Evolutionary conservation across 768 basidiomycete genomes (phyloP), one percentile per base, ranked within the genome.

Genomic region (Amanita inopinata): DNA sequence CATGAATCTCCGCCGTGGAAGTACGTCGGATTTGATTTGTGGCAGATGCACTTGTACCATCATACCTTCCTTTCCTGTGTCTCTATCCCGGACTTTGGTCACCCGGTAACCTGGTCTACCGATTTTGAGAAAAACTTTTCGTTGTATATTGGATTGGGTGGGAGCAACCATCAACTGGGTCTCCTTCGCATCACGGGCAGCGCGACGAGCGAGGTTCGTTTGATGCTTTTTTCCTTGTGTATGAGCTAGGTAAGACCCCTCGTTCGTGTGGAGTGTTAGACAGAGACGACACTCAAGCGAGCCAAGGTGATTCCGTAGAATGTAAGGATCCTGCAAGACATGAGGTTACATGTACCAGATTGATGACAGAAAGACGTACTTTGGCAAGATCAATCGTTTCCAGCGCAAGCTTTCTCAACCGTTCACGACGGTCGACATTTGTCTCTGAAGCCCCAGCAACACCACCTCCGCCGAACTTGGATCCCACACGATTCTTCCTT

Each of bases 201-300:
- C 96, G 51, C 96, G 83, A 30, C 96, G 78, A 10, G 96, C 96
- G 39, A 99, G 79, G 59, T 98, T 98, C 3, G 93, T 98, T 60
- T 98, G 96, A 59, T 98, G 96, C 59, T 98, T 99, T 69, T 98
- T 99, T 15, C 96, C 96, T 67, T 98, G 96, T 0, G 96, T 99
- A 54, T 99, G 96, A 0, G 96, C 96, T 36, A 99, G 83, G 60
- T 98, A 97, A 10, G 93, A 96, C 14, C 96, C 96, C 64, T 99
- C 96, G 55, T 98, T 98, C n/a, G 94, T 97, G 65, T 99, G 96
- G 8, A 99, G 75, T 0, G 96, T 99, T 35, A 99, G 67, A 61
- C 96, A 98, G 20, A 99, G 76, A 54, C 93, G 88, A 68, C 96
- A 99, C 77, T 98, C 94, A 31, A 98, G 78, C 6, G 93, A 97